Conservation (phyloP, 116 monocot genomes). For the Papilionanthe hybrid region DNA sequence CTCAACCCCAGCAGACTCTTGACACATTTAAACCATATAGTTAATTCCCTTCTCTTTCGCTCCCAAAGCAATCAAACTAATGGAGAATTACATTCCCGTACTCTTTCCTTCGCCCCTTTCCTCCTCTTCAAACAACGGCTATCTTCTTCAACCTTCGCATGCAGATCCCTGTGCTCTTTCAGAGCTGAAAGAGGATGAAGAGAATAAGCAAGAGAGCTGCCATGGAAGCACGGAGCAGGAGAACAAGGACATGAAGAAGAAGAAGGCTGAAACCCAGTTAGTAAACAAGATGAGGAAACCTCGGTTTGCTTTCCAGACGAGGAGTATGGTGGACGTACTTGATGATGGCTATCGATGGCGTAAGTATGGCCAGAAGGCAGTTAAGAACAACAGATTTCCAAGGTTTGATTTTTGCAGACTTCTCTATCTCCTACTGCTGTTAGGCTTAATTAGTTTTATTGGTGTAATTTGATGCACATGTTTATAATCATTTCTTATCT, state of each 20-base stretch:
- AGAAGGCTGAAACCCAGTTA: background rate
- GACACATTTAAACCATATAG: background rate
- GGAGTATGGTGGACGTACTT: constrained; percentile 53
- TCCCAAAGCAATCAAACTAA: background rate
- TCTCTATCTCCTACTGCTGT: no score
- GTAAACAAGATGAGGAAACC: constrained; percentile 30
- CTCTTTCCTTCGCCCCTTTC: background rate
- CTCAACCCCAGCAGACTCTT: no score
- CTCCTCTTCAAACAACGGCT: background rate
- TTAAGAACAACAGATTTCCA: constrained; percentile 66
- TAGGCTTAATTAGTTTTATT: no score
- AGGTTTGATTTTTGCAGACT: constrained; percentile 23
- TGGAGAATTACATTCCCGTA: background rate
- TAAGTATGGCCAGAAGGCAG: constrained; percentile 74
- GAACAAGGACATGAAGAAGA: background rate
- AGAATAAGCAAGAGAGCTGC: background rate
- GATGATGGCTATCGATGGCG: constrained; percentile 76
- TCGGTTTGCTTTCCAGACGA: constrained; percentile 50
- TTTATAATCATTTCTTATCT: background rate
- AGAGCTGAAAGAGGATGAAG: background rate
- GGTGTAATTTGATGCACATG: no score
- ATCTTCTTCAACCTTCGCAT: background rate
- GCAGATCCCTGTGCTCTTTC: background rate
- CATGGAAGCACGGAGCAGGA: background rate
- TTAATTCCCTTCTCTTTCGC: background rate